Base-by-base conservation (phyloP, 2,329 filamentous ascomycete species). In the Xylariomycetidae sp. region DNA sequence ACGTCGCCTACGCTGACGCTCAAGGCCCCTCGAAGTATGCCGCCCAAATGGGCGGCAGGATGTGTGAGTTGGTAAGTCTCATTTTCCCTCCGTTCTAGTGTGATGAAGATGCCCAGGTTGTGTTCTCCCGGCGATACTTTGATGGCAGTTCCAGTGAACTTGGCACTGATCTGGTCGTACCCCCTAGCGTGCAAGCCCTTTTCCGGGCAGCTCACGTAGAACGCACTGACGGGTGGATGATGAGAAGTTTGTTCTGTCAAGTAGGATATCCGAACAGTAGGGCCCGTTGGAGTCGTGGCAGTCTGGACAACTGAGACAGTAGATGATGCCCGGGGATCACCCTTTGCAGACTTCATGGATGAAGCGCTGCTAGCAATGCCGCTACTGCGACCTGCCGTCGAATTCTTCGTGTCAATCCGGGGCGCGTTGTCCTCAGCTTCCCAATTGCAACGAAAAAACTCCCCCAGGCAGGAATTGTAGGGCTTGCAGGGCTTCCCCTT, bases 401-500 rank as follows among this genome's bases (percentile, higher is more conserved):
- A 9, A 10, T 58, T 59, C 28, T 59, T 60, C 19, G 73, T 77
- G 40, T 67, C 55, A 56, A 88, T 82, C 37, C 71, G 70, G 2
- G 85, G 83, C 6, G 81, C 77, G 45, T 80, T 81, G 54, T 90
- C 84, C 56, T 88, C 81, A 13, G 94, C 82, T 55, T 96, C 87
- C 90, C 90, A 98, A 57, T 90, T 94, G 62, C 92, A 97, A 77
- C 94, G 58, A 67, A 98, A 98, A 66, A 98, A 98, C 67, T 98
- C 92, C 45, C 92, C 92, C 31, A 98, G 66, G 22, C 88, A 89
- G 30, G 89, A 96, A 64, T 98, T 98, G 68, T 98, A 98, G 9
- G 92, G 92, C 64, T 98, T 98, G 79, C 90, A 97, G 27, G 92
- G 92, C 68, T 89, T 94, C 40, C 90, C 90, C 68, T 97, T 97